A percentile compares a stretch with the other conserved stretches of the same genome.
phyloP scores from a whole-genome alignment of 805 yeast genomes.

The Saturnispora zaruensis region DNA sequence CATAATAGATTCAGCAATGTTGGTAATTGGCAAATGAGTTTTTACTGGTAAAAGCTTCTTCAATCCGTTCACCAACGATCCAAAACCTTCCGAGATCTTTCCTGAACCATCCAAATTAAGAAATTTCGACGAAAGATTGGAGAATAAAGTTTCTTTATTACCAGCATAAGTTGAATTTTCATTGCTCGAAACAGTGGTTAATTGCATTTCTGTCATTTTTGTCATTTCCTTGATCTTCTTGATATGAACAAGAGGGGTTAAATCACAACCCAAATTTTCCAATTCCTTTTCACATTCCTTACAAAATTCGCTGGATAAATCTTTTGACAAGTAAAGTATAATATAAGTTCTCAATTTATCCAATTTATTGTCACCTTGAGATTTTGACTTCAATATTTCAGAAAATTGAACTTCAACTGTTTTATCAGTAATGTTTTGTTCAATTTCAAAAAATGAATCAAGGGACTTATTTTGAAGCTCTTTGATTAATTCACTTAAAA shows the following conservation, averaged over 20 bases:
- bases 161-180: conserved; percentile 27
- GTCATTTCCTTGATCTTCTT: conserved; percentile 73
- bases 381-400: conserved; percentile 41
- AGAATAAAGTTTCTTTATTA: conserved; percentile 44
- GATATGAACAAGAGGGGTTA: conserved; percentile 61
- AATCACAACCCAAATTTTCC: conserved; percentile 45
- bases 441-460: conserved; percentile 90
- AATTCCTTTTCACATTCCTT: conserved; percentile 59
- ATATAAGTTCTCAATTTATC: conserved; percentile 88
- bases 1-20: conserved; percentile 84
- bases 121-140: conserved; percentile 65
- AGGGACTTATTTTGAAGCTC: conserved; percentile 80
- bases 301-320: conserved; percentile 38
- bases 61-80: conserved; percentile 79
- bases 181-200: conserved; percentile 22
- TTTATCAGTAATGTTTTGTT: conserved; percentile 66
- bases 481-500: conserved; percentile 72
- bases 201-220: conserved; percentile 37
- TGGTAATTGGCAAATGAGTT: conserved; percentile 81
- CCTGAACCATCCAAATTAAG: conserved; percentile 66
- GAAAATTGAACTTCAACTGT: conserved; percentile 50
- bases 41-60: conserved; percentile 82
- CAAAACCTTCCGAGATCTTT: conserved; percentile 78
- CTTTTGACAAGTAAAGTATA: conserved; percentile 57
- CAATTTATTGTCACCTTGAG: conserved; percentile 45